Evolutionary conservation across 345 rosid species (phyloP).

Genomic region (Linum tenue): DNA sequence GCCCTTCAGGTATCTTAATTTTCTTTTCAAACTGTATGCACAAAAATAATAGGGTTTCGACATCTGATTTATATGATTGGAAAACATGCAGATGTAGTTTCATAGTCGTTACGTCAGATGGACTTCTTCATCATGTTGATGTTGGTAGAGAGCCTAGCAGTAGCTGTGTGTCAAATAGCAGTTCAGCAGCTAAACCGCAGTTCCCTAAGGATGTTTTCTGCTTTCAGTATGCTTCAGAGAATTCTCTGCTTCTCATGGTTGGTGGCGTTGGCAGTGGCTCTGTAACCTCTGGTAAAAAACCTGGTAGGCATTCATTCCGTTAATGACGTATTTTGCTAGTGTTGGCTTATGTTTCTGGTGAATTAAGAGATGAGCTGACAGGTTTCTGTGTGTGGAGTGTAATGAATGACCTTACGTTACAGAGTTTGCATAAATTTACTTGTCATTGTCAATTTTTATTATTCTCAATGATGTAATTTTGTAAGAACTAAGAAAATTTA

Average conservation of each 20-base stretch:
- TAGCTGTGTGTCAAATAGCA: constrained; percentile 40
- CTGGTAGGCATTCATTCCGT: constrained; percentile 43
- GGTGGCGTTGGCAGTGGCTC: constrained; percentile 39
- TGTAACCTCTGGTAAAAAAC: constrained; percentile 20
- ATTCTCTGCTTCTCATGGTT: constrained; percentile 52
- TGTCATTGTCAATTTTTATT: too few relatives aligned
- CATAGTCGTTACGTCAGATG: constrained; percentile 58
- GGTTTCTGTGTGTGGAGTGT: not conserved
- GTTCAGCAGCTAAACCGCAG: constrained; percentile 33
- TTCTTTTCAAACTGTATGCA: not conserved
- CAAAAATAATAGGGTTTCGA: constrained; percentile 6
- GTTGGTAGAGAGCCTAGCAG: constrained; percentile 50
- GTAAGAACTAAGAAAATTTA: too few relatives aligned
- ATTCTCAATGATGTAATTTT: too few relatives aligned
- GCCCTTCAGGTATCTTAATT: not conserved
- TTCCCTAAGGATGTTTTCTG: constrained; percentile 65
- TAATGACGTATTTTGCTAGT: constrained; percentile 1
- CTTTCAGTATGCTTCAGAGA: constrained; percentile 55
- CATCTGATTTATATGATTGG: constrained; percentile 14
- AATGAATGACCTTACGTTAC: not conserved
- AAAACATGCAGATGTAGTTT: constrained; percentile 59
- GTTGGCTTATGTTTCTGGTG: not conserved
- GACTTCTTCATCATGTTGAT: constrained; percentile 58
- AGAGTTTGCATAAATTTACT: not conserved
- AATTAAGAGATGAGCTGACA: not conserved